phyloP scores from a whole-genome alignment of 805 yeast species.

The Alloascoidea hylecoeti region DNA sequence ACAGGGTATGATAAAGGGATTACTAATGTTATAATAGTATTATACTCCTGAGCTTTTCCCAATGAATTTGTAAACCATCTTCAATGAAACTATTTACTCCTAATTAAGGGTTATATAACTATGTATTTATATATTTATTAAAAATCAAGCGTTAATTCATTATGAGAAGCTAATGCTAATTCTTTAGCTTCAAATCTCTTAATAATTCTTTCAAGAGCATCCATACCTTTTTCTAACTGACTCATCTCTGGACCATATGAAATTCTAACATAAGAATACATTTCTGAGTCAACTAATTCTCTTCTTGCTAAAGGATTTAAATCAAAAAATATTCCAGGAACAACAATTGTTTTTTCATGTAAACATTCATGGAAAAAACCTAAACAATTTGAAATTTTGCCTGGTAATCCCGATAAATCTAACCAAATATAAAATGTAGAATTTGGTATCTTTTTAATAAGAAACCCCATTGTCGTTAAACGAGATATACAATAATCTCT shows the following conservation, averaged over 20 bases:
- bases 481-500: slow-evolving; percentile 39
- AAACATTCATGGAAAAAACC: slow-evolving; percentile 53
- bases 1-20: too few relatives aligned
- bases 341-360: slow-evolving; percentile 44
- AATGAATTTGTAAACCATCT: too few relatives aligned
- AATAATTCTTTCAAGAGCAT: slow-evolving; percentile 36
- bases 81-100: too few relatives aligned
- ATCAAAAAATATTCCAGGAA: slow-evolving; percentile 50
- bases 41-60: too few relatives aligned
- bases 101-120: too few relatives aligned
- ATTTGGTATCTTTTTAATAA: slow-evolving; percentile 34
- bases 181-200: slow-evolving; percentile 9
- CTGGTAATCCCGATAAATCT: slow-evolving; percentile 38
- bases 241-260: slow-evolving; percentile 47
- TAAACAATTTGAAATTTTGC: slow-evolving; percentile 38
- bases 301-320: slow-evolving; percentile 36
- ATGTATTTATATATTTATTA: too few relatives aligned
- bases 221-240: slow-evolving; percentile 39
- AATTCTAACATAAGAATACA: slow-evolving; percentile 44
- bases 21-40: too few relatives aligned
- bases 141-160: too few relatives aligned
- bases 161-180: too few relatives aligned
- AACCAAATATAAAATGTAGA: slow-evolving; percentile 50
- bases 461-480: slow-evolving; percentile 37
- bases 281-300: slow-evolving; percentile 37